These are phyloP conservation scores for Cymbopogon flexuosus DNA, from an alignment of 202 grass and related monocot species.

Conservation along the genomic window DNA sequence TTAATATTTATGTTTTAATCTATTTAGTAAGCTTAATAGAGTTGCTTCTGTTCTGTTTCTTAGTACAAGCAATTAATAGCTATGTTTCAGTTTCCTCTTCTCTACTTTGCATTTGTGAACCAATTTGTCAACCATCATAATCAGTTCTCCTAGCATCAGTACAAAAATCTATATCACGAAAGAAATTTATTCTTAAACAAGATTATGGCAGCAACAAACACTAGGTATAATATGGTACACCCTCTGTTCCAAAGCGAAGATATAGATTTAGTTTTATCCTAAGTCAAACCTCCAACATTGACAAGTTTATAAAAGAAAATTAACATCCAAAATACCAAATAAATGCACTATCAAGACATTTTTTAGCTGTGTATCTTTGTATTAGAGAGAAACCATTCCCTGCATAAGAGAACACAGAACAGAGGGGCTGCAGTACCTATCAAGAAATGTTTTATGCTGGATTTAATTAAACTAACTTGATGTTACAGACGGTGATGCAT, in stretches of 20 bases:
- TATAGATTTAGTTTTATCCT: neutral
- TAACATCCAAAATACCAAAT: neutral
- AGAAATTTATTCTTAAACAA: neutral
- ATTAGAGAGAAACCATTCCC: neutral
- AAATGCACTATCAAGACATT: neutral
- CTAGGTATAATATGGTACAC: neutral
- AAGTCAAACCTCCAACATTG: neutral
- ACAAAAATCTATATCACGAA: neutral
- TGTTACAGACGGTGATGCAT: neutral
- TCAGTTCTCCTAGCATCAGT: neutral
- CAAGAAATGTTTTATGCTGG: neutral
- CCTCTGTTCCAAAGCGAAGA: neutral
- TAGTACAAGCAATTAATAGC: neutral
- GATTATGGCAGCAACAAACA: neutral
- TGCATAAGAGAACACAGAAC: too few relatives aligned
- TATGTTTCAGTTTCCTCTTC: neutral
- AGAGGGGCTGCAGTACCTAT: neutral
- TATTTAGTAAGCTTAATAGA: neutral
- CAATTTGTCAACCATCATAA: neutral
- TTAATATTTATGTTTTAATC: neutral
- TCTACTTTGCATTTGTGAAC: neutral
- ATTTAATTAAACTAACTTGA: neutral
- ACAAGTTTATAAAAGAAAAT: neutral
- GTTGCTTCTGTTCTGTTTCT: neutral
- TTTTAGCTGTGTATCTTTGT: neutral